Base-by-base conservation (phyloP, 2,329 filamentous ascomycete genomes). In the Grosmannia serpens region DNA sequence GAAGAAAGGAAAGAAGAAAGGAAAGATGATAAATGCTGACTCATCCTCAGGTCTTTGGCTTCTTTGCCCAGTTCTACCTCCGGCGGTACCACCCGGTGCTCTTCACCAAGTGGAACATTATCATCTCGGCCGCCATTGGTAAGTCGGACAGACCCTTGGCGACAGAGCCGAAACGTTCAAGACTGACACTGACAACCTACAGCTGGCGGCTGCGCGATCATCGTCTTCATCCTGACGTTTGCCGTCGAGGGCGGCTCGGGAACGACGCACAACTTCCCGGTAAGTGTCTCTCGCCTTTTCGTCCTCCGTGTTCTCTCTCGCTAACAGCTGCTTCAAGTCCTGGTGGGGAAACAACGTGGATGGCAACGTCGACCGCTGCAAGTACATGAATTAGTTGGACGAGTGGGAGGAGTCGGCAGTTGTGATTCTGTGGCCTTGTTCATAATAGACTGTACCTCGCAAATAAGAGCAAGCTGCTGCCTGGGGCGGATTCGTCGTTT, bases 351-450 rank as follows among this genome's bases (percentile, higher is more conserved):
- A 82, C 62, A 84, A 83, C 0, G 80, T 79, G 0, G 85, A 91
- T 68, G 88, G 88, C 46, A 88, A 91, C 67, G 82, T 91, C 69
- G 88, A 91, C 69, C 86, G 90, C 68, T 91, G 88, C 13, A 47
- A 31, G 88, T 49, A 49, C 20, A 49, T 49, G 46, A 49, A 49
- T 15, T 49, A 49, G 46, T 24, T 47, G 20, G 31, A 33, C 31
- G 11, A 11, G 7, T 33, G 31, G 31, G n/a, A n/a, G n/a, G n/a
- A n/a, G 31, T 33, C 33, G 33, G 33, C 10, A 35, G n/a, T n/a
- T 11, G 33, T 35, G 33, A 35, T 35, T 9, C 6, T 35, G 11
- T 13, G 33, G 33, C 33, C 10, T 35, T 35, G 33, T 35, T 35
- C 8, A 13, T 38, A n/a, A n/a, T 20, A 38, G 35, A 38, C 13